Evolutionary conservation across 257 asterid species (phyloP), one percentile per base, ranked within the genome.

Genomic region (Gardenia jasminoides): DNA sequence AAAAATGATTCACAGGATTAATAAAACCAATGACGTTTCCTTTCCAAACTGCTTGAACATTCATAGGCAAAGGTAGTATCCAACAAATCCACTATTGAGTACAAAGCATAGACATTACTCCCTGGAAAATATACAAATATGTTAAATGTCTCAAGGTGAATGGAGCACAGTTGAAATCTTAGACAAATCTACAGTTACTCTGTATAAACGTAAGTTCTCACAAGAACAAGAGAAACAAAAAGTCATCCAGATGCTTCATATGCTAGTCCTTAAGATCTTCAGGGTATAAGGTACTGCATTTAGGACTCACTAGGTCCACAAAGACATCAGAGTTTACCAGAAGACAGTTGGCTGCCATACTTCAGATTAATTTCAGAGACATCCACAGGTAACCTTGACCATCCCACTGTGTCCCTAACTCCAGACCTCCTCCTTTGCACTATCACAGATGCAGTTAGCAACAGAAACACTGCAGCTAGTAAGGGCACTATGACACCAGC

Each of bases 351-450:
- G 80, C 75, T 82, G 80, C 83, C 80, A 78, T 33, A 80, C 79
- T 92, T 92, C 84, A 82, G 72, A 66, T 83, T 81, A 47, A 82
- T 85, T 75, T 92, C 93, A 26, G 96, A 83, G 77, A 84, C 87
- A 83, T 94, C 97, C 70, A 87, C 70, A 70, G 98, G 97, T 84
- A 94, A 87, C 48, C 91, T 76, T 24, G 93, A 88, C 96, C 97
- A 94, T 10, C 81, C 91, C 79, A 80, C 58, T 17, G 88, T 76
- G 76, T 80, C 80, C 28, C 76, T 70, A 46, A 44, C 41, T 30
- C 73, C 80, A 73, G 43, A 79, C 80, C 87, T 91, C 78, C 87
- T 88, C 88, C 91, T 86, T 79, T 84, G 92, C 72, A 92, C 33
- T 67, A 88, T 59, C 86, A 89, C 80, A 1, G 92, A 88, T 0